Evolutionary conservation across 148 eudicot species (phyloP), one percentile per base, ranked within the genome.

Genomic region (Camellia granthamiana): DNA sequence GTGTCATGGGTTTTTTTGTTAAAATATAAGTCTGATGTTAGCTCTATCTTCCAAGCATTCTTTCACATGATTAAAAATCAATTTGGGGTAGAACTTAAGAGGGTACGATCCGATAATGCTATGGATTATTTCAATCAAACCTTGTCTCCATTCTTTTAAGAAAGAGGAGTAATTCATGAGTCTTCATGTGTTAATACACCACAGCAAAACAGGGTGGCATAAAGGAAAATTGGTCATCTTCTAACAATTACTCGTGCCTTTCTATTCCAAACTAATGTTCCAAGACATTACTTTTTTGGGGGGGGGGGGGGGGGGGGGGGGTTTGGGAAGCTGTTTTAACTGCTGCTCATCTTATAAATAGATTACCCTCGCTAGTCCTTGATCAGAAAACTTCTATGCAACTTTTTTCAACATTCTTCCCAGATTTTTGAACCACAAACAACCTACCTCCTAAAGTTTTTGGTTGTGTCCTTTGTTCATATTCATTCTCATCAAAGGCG

Each of bases 11-110:
- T 74, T 8, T 74, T 55, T 58, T 23, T 74, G 2, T 42, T 60
- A 12, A 74, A 74, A 74, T 2, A 58, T 12, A 52, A 74, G 30
- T 74, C 19, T 23, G 77, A 74, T 58, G 61, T 55, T 7, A 74
- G 63, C 38, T 19, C 6, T 8, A 46, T 56, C 1, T 58, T 55
- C 6, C 64, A 47, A 23, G 2, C 5, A 12, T 58, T 58, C 30
- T 12, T 4, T 16, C 11, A 1, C 5, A 55, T 54, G 65, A 21
- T 49, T 5, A 56, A 74, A 55, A 74, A 23, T 74, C 47, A 74
- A 13, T 74, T 19, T 19, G 61, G 76, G 56, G 76, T 54, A 4
- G 38, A 14, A 8, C 23, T 73, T 2, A 52, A 73, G 21, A 56
- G 65, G 13, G 56, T 74, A 9, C 0, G 11, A 16, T 74, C 77